Evolutionary conservation across 306 rosid species (phyloP), one percentile per base, ranked within the genome.

Genomic region (Quercus robur): DNA sequence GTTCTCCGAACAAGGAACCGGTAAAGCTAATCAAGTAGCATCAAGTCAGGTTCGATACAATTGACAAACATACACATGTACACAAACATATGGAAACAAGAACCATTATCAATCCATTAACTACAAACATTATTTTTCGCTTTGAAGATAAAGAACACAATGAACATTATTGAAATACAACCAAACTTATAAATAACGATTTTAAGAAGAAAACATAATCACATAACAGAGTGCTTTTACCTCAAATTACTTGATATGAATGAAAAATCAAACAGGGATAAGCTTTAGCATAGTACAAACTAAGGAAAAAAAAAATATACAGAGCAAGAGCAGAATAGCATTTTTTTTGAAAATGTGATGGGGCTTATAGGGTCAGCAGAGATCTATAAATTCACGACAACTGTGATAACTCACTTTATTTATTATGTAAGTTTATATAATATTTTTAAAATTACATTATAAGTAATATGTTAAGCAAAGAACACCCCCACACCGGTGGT

Each of bases 1-100:
- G 97, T 91, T 70, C 97, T 92, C 83, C 98, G 86, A 30, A 90
- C 97, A 74, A 94, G 94, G 86, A 94, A 94, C 46, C 97, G 91
- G 76, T 94, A 94, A 30, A 94, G 95, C 98, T 91, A 84, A 78
- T 54, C 9, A 83, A 3, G 15, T 35, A 33, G 75, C 52, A 75
- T 6, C 10, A 8, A 70, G 56, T 78, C 73, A 88, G 82, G 62
- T 46, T 2, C 73, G n/a, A 75, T 14, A 44, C 4, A 63, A 0
- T 54, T 28, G 1, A 3, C 5, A 35, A 57, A 17, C 4, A 73
- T 26, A 35, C 55, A 13, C 49, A 61, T 14, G n/a, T 26, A 57
- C 44, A 46, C 1, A 5, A 31, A 49, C n/a, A 30, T 3, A 74
- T 33, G 13, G 10, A 30, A n/a, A 19, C 31, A 67, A 23, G 54